Base-by-base conservation (phyloP, 2,329 filamentous ascomycete genomes). In the Fusarium sp. region DNA sequence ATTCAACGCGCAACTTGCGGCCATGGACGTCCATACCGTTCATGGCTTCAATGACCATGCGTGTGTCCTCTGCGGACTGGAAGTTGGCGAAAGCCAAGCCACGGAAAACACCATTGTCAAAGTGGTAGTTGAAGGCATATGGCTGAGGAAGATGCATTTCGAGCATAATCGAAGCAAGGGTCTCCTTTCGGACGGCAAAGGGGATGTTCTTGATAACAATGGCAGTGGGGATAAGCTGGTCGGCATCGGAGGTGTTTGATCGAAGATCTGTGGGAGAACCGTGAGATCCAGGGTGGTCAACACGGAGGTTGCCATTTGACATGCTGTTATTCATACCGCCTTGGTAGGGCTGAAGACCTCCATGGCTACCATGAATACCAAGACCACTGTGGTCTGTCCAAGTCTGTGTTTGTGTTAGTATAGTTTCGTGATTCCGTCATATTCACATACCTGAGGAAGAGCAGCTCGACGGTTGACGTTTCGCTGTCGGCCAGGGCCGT, bases 161-260 rank as follows among this genome's bases (percentile, higher is more conserved):
- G 11, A 95, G 93, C 96, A 99, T 99, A 73, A 98, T 87, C 68
- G 91, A 90, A 34, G 97, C 93, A 42, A 99, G 87, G 76, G 95
- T 94, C 82, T 99, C 96, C 83, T 98, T 98, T 81, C 97, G 95
- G 61, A 98, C 94, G 29, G 97, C 96, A 80, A 99, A 99, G 0
- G 97, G 96, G 40, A 99, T 99, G 79, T 99, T 99, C 85, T 99
- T 99, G 83, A 99, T 98, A 63, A 99, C 96, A 75, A 99, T 98
- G 58, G 96, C 96, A 6, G 96, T 99, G 5, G 95, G 95, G 64
- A 99, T 99, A 66, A 99, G 89, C 83, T 98, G 95, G 73, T 97
- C 95, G 60, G 90, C 87, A 50, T 89, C 87, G 77, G 75, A 84
- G 64, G 76, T 81, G 73, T 70, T 82, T 62, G 76, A 83, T 81